These are phyloP conservation scores for Elongisporangium anandrum DNA, from an alignment of 352 stramenopile genomes.

Conservation along the genomic window DNA sequence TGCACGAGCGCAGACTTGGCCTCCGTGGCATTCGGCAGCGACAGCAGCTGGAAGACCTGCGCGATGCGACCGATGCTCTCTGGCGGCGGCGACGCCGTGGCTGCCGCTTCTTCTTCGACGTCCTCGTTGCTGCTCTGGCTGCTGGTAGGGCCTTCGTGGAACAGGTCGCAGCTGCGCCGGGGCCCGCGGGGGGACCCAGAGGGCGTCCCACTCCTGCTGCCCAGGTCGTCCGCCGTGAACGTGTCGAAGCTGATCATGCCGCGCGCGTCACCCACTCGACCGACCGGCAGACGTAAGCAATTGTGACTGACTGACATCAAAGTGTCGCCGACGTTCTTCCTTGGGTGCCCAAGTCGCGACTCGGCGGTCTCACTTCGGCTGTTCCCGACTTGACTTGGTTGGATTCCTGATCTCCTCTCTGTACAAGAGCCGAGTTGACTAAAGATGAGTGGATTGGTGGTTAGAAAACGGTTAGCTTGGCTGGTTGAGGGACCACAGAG, in stretches of 20 bases:
- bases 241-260: slow-evolving; percentile 81
- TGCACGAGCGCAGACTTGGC: slow-evolving; percentile 49
- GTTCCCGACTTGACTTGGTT: background rate
- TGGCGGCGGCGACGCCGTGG: background rate
- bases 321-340: background rate
- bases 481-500: background rate
- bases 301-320: background rate
- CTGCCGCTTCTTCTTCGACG: slow-evolving; percentile 9
- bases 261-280: background rate
- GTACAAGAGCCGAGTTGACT: too few relatives aligned
- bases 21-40: slow-evolving; percentile 51
- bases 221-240: slow-evolving; percentile 36
- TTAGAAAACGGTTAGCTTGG: too few relatives aligned
- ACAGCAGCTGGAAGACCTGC: slow-evolving; percentile 57
- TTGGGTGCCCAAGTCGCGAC: background rate
- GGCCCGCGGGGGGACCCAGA: slow-evolving; percentile 16
- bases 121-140: slow-evolving; percentile 3
- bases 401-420: too few relatives aligned
- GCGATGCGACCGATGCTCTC: slow-evolving; percentile 31
- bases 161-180: slow-evolving; percentile 30
- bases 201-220: slow-evolving; percentile 28
- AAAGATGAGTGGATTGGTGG: background rate
- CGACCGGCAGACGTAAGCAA: background rate
- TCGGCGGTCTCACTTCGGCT: background rate
- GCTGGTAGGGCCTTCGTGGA: slow-evolving; percentile 20